Conservation (phyloP, 176 grass and related monocot species). For the Oryza punctata region DNA sequence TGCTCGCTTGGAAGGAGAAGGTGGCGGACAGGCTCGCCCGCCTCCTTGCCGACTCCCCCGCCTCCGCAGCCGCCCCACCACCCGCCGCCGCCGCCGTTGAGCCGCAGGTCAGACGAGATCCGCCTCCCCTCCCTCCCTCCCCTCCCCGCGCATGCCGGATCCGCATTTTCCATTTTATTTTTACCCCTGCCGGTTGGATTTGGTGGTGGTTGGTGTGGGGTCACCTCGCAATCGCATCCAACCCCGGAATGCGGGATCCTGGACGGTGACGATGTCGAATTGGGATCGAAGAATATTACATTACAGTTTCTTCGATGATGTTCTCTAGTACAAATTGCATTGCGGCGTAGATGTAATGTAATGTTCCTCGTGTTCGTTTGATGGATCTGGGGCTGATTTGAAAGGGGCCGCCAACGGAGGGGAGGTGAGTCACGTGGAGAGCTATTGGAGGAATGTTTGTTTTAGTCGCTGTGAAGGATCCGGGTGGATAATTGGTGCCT, state of each 20-base stretch:
- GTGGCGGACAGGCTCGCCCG: conserved; percentile 50
- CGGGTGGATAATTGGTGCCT: no score
- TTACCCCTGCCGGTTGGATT: neutral
- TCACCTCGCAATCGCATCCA: neutral
- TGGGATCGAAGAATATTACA: neutral
- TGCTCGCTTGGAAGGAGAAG: conserved; percentile 67
- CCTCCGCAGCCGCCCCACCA: neutral
- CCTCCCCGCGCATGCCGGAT: neutral
- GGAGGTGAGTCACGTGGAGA: neutral
- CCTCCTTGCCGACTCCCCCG: conserved; percentile 42
- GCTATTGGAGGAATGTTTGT: neutral
- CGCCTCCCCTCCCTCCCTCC: neutral
- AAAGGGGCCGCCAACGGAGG: neutral
- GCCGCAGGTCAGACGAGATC: conserved; percentile 44
- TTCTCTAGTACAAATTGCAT: neutral
- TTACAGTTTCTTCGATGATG: no score
- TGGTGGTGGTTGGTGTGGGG: conserved; percentile 1
- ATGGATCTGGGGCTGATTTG: neutral
- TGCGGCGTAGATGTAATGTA: neutral
- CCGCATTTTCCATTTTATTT: neutral
- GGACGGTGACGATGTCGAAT: neutral
- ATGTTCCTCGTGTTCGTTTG: neutral
- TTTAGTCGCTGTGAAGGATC: neutral
- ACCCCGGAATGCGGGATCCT: neutral
- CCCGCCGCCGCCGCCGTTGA: conserved; percentile 11